Evolutionary conservation across 768 basidiomycete genomes (phyloP), one percentile per base, ranked within the genome.

Genomic region (Pleurotus ostreatus): DNA sequence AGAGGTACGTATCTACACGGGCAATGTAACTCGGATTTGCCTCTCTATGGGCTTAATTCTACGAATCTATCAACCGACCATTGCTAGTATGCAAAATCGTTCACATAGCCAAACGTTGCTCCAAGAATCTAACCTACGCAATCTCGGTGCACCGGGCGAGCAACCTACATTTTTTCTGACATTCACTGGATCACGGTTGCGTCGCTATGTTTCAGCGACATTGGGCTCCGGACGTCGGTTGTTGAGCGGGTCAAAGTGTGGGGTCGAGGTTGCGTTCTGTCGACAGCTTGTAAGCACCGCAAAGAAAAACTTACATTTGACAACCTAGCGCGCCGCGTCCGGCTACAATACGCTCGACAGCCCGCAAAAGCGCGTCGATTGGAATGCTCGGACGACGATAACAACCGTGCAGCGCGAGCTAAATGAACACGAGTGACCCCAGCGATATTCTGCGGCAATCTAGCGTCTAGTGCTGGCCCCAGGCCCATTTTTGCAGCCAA

Each of bases 211-310:
- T 34, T 34, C 30, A 34, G 30, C 30, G 3, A 34, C 8, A 34
- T 34, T 34, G 9, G 30, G 9, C 30, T 34, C 30, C 30, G 30
- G 30, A 34, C 30, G 11, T 34, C 30, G 30, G 30, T 34, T 34
- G 30, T 34, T 34, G 30, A 34, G 30, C 30, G 30, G 9, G 30
- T 34, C 30, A 34, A 11, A 34, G 30, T 34, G 30, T 34, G 30
- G 30, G 30, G 30, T 34, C 30, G 30, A 34, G 30, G 30, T 34
- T 34, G 9, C 30, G 30, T 34, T 34, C 30, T 34, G 30, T 34
- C 30, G 26, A 15, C 26, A 25, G 48, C 48, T 30, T 49, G 26
- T 34, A 25, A 49, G 51, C 51, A 53, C 51, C 38, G 51, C 51
- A 53, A 41, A 38, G 39, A 53, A 53, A 52, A 53, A 18, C 23